Evolutionary conservation across 2,329 filamentous ascomycete species (phyloP), one percentile per base, ranked within the genome.

Genomic region (Scedosporium boydii): DNA sequence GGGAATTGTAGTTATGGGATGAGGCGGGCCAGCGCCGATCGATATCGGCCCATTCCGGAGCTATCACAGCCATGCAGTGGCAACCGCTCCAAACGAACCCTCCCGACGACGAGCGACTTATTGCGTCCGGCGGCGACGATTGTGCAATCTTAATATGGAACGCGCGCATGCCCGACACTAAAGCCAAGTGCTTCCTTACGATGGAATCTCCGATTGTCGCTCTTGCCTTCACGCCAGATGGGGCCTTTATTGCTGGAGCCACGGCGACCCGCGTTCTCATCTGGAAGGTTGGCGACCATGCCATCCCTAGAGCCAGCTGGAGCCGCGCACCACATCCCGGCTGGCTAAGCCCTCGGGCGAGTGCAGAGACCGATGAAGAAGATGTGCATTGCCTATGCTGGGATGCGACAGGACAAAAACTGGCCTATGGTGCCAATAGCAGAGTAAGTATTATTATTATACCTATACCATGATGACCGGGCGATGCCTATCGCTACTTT

Each of bases 111-210:
- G 83, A 86, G 65, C 77, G 85, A 26, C 73, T 87, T 3, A 78
- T 87, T 62, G 85, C 85, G 6, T 84, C 84, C 1, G 84, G 83
- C 26, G 82, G 82, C 3, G 84, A 87, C 64, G 85, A 88, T 66
- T 83, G 83, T 26, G 82, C 82, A 10, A 85, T 88, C 58, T 75
- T 81, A 56, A 81, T 87, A 27, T 87, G 84, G 82, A 86, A 87
- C 66, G 83, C 80, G 3, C 77, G 81, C 58, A 77, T 76, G 44
- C 71, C 78, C 1, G 82, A 85, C 61, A 79, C 76, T 65, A 85
- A 83, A 67, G 75, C 83, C 1, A 83, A 81, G 64, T 83, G 80
- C 65, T 84, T 82, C 62, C 80, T 87, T 74, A 86, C 82, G 0
- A 86, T 87, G 81, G 78, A 80, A 27, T 76, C 77, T 1, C 79